A percentile compares a stretch with the other conserved stretches of the same genome.
Conservation (phyloP, 2,329 filamentous ascomycete genomes). For the Talaromyces marneffei region DNA sequence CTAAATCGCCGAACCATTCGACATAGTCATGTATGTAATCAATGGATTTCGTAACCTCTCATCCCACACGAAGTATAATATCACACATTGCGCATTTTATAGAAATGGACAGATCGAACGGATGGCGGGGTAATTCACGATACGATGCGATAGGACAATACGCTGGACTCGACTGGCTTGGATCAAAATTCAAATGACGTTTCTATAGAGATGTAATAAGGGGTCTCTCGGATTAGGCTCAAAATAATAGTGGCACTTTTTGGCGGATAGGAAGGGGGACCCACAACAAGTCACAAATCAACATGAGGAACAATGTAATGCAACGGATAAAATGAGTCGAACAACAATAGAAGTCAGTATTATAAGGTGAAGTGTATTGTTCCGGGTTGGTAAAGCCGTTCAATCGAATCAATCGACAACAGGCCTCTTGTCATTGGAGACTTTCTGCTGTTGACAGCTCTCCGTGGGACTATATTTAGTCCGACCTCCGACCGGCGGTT, state of each 20-base stretch:
- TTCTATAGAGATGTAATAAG: constrained; percentile 1
- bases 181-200: constrained; percentile 6
- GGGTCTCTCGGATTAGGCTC: constrained; percentile 9
- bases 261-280: not conserved
- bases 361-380: not conserved
- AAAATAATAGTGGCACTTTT: constrained; percentile 8
- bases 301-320: not conserved
- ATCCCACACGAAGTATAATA: not conserved
- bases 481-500: not conserved
- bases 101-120: not conserved
- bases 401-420: not conserved
- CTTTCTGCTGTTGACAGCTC: not conserved
- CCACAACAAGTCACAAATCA: not conserved
- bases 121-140: not conserved
- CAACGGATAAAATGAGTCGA: not conserved
- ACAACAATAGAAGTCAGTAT: not conserved
- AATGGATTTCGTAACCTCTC: not conserved
- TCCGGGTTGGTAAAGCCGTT: not conserved
- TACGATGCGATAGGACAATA: not conserved
- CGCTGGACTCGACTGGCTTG: not conserved
- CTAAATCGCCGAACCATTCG: constrained; percentile 3
- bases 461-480: constrained; percentile 1
- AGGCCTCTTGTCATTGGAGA: not conserved
- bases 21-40: constrained; percentile 10
- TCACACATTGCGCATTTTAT: constrained; percentile 2